These are phyloP conservation scores for Vaucheria bursata DNA, from an alignment of 352 stramenopile species.

Conservation along the genomic window DNA sequence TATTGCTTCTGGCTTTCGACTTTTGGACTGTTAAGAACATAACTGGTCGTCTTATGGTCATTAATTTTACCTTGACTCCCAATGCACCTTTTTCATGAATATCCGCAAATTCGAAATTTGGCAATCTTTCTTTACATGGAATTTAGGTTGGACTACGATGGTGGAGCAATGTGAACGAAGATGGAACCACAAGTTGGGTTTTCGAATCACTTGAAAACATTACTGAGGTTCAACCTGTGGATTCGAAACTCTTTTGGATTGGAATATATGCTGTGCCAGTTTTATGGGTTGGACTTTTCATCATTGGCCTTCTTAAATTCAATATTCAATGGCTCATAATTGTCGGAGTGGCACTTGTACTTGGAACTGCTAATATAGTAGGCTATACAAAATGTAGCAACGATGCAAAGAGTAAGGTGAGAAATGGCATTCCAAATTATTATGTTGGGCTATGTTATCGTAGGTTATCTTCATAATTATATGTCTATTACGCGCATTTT, in stretches of 20 bases:
- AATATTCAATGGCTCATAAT: constrained; percentile 62
- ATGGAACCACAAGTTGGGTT: constrained; percentile 87
- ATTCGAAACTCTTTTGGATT: constrained; percentile 86
- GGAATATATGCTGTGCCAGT: constrained; percentile 84
- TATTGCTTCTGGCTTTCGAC: constrained; percentile 88
- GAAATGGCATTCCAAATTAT: too few relatives aligned
- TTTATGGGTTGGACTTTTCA: constrained; percentile 76
- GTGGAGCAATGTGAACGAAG: constrained; percentile 93
- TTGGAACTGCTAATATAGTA: constrained; percentile 90
- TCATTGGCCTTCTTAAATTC: constrained; percentile 84
- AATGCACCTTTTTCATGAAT: too few relatives aligned
- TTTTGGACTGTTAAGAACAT: constrained; percentile 94
- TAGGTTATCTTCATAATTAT: too few relatives aligned
- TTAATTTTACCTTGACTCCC: too few relatives aligned
- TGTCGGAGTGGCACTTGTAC: constrained; percentile 71
- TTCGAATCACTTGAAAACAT: constrained; percentile 86
- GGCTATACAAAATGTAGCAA: constrained; percentile 75
- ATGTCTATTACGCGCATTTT: too few relatives aligned
- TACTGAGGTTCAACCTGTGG: constrained; percentile 69
- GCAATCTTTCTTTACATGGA: too few relatives aligned
- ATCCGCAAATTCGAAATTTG: too few relatives aligned
- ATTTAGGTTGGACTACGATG: constrained; percentile 84
- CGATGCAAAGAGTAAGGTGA: constrained; percentile 47
- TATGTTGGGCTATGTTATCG: too few relatives aligned
- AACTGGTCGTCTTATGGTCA: constrained; percentile 62